Evolutionary conservation across 2,329 filamentous ascomycete species (phyloP).

Genomic region (Chaetomiaceae sp.): DNA sequence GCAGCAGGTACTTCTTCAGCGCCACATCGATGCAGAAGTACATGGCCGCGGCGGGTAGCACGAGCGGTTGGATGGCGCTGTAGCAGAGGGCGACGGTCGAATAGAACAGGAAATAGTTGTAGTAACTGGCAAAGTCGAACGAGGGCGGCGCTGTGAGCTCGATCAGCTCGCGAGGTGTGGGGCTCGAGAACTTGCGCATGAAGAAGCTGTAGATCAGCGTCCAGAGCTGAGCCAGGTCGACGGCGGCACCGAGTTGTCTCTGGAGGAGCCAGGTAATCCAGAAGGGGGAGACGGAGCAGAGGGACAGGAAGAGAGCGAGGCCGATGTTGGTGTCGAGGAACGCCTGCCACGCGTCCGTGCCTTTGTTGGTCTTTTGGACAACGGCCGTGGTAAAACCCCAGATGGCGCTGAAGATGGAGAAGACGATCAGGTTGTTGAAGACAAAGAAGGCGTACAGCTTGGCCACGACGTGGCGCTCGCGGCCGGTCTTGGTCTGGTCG

Average conservation of each 20-base stretch:
- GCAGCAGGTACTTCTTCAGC: conserved; percentile 89
- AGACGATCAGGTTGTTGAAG: conserved; percentile 93
- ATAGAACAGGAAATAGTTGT: conserved; percentile 97
- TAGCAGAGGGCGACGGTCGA: conserved; percentile 84
- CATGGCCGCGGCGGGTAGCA: conserved; percentile 77
- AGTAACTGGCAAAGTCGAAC: conserved; percentile 95
- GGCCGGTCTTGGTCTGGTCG: conserved; percentile 85
- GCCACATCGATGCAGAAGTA: conserved; percentile 86
- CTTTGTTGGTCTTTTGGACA: conserved; percentile 51
- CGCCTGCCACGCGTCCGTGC: conserved; percentile 62
- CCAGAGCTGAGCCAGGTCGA: conserved; percentile 87
- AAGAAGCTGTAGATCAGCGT: conserved; percentile 81
- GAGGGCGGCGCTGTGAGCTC: conserved; percentile 86
- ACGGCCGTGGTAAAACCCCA: conserved; percentile 70
- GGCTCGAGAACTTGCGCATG: conserved; percentile 75
- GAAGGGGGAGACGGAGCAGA: conserved; percentile 81
- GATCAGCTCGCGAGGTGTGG: conserved; percentile 86
- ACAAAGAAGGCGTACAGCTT: conserved; percentile 95
- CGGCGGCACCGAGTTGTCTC: conserved; percentile 86
- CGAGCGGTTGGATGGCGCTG: conserved; percentile 77
- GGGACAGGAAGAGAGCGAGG: conserved; percentile 59
- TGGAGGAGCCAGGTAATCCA: conserved; percentile 94
- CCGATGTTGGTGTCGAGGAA: conserved; percentile 62
- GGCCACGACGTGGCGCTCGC: conserved; percentile 83
- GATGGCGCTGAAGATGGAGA: conserved; percentile 82